These are phyloP conservation scores for Clavispora phyllophila DNA, from an alignment of 805 yeast species.

Conservation along the genomic window DNA sequence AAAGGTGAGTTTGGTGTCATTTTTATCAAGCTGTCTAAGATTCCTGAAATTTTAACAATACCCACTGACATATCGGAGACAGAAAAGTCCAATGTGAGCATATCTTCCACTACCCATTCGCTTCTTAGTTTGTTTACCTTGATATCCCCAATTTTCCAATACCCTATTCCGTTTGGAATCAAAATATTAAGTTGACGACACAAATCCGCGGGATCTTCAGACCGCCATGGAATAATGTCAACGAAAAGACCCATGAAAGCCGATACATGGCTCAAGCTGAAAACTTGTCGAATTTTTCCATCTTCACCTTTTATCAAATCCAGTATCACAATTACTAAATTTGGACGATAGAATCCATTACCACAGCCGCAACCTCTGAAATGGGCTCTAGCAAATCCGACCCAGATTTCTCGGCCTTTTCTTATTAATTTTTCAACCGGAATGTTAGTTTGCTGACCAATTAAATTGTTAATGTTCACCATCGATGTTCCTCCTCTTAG, in stretches of 20 bases:
- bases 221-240: slow-evolving; percentile 23
- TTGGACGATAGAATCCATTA: slow-evolving; percentile 39
- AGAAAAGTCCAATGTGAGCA: slow-evolving; percentile 31
- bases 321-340: slow-evolving; percentile 31
- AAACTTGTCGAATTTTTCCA: slow-evolving; percentile 4
- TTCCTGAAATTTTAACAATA: not conserved
- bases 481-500: slow-evolving; percentile 20
- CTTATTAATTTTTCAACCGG: slow-evolving; percentile 11
- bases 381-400: slow-evolving; percentile 44
- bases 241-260: slow-evolving; percentile 1
- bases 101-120: slow-evolving; percentile 17
- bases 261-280: slow-evolving; percentile 21
- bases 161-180: slow-evolving; percentile 42
- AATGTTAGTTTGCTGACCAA: not conserved
- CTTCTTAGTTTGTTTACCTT: slow-evolving; percentile 2
- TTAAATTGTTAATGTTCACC: slow-evolving; percentile 8
- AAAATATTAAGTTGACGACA: slow-evolving; percentile 36
- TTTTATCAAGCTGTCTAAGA: not conserved
- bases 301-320: slow-evolving; percentile 11
- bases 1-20: not conserved
- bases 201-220: slow-evolving; percentile 22
- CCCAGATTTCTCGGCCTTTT: slow-evolving; percentile 36
- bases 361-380: slow-evolving; percentile 42
- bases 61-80: slow-evolving; percentile 22
- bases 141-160: slow-evolving; percentile 25